A percentile compares a stretch with the other conserved stretches of the same genome.
Evolutionary conservation across 2,329 filamentous ascomycete genomes (phyloP).

Genomic region (Beauveria rudraprayagi): DNA sequence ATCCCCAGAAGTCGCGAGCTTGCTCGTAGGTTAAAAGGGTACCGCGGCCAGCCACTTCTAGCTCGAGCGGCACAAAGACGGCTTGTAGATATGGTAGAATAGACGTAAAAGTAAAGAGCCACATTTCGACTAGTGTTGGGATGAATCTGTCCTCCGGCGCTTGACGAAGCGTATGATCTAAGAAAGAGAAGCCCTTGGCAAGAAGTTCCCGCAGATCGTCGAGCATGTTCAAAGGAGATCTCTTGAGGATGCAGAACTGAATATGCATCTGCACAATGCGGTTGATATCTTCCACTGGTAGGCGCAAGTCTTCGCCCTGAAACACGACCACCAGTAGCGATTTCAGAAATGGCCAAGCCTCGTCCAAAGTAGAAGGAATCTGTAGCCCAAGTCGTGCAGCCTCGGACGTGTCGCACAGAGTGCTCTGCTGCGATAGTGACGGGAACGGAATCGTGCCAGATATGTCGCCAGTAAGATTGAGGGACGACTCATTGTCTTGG

Average conservation of each 20-base stretch:
- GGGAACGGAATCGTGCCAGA: conserved; percentile 45
- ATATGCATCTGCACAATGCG: conserved; percentile 71
- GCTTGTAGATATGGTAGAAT: conserved; percentile 92
- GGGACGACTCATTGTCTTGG: conserved; percentile 44
- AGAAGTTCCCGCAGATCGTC: conserved; percentile 72
- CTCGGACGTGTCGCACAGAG: conserved; percentile 47
- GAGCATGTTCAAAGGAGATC: conserved; percentile 61
- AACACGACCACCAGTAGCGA: conserved; percentile 71
- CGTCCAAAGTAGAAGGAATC: conserved; percentile 63
- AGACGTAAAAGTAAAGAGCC: conserved; percentile 85
- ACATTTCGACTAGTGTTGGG: conserved; percentile 82
- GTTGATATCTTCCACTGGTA: conserved; percentile 82
- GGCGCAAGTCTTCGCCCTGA: conserved; percentile 68
- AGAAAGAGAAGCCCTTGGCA: conserved; percentile 71
- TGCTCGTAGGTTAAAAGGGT: conserved; percentile 69
- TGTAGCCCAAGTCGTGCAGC: conserved; percentile 49
- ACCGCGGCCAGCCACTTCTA: conserved; percentile 84
- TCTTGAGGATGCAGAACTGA: conserved; percentile 66
- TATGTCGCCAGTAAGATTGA: conserved; percentile 39
- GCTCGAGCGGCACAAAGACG: conserved; percentile 84
- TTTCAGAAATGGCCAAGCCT: conserved; percentile 76
- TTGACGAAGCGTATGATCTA: conserved; percentile 74
- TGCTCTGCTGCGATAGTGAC: conserved; percentile 34
- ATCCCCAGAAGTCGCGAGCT: conserved; percentile 85
- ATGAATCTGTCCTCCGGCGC: conserved; percentile 84